Evolutionary conservation across 129 eudicot genomes (phyloP), one percentile per base, ranked within the genome.

Genomic region (Calendula officinalis): DNA sequence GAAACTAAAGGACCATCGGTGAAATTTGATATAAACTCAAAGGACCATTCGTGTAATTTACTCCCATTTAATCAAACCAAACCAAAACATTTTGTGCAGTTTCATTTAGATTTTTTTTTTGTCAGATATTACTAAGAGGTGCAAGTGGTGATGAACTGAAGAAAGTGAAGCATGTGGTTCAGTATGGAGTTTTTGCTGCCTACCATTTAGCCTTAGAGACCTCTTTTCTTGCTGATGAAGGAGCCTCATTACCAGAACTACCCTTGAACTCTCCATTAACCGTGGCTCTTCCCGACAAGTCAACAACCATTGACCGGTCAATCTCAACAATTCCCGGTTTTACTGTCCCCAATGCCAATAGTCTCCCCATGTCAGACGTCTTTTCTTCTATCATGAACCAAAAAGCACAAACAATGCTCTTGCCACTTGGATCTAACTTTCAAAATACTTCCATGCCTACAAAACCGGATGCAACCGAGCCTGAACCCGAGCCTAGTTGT

Each of bases 161-260:
- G 95, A 94, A 94, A 80, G 95, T 94, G 72, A 88, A 94, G 83
- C 95, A 76, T 73, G 97, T 94, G 67, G 78, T 94, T 34, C 97
- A 94, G 72, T 94, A 94, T 81, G 95, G 92, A 68, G 78, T 89
- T 70, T 94, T 94, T 80, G 99, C 99, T 3, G 99, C 99, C 22
- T 94, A 94, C 80, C 96, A 94, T 76, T 69, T 94, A 69, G 99
- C 97, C 52, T 63, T 88, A 65, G 99, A 94, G 76, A 94, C 97
- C 40, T 88, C 99, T 64, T 94, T 94, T 76, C 97, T 88, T 77
- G 99, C 99, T 61, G 99, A 94, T 66, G 99, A 94, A 84, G 97
- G 99, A 53, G 99, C 99, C 60, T 78, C 95, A 34, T 74, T 92
- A 50, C 99, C 99, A 14, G 95, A 85, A 77, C 78, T 88, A 60